A percentile compares a stretch with the other conserved stretches of the same genome.
These are phyloP conservation scores for Gossypium australe DNA, from an alignment of 345 rosid species.

Conservation along the genomic window DNA sequence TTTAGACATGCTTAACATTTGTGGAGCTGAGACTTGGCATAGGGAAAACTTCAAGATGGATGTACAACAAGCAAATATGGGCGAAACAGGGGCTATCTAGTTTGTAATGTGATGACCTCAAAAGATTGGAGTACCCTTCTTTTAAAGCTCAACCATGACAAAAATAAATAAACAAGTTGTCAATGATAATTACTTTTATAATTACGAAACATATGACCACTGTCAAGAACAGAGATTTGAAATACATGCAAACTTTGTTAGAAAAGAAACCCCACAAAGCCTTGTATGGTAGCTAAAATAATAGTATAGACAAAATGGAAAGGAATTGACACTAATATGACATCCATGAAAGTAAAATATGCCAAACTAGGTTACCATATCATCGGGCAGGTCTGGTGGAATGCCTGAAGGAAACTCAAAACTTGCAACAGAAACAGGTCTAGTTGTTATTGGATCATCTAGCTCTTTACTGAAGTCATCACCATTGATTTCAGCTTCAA, in stretches of 20 bases:
- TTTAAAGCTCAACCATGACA: slow-evolving; percentile 1
- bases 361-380: slow-evolving; percentile 24
- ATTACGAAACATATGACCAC: background rate
- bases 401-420: slow-evolving; percentile 20
- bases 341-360: background rate
- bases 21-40: background rate
- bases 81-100: background rate
- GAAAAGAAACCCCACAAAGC: background rate
- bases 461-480: slow-evolving; percentile 11
- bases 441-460: slow-evolving; percentile 7
- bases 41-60: background rate
- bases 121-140: background rate
- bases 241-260: background rate
- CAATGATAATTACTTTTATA: background rate
- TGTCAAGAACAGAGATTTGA: background rate
- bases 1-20: background rate
- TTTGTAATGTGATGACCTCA: background rate
- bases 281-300: background rate
- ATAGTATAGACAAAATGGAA: background rate
- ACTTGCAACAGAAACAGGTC: slow-evolving; percentile 19
- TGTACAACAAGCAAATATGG: background rate
- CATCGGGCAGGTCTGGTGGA: slow-evolving; percentile 5
- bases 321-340: slow-evolving; percentile 1
- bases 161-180: background rate
- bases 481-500: slow-evolving; percentile 13